A percentile compares a stretch with the other conserved stretches of the same genome.
Evolutionary conservation across 23 red algal genomes (phyloP).

Genomic region (Cyanidioschyzon merolae): DNA sequence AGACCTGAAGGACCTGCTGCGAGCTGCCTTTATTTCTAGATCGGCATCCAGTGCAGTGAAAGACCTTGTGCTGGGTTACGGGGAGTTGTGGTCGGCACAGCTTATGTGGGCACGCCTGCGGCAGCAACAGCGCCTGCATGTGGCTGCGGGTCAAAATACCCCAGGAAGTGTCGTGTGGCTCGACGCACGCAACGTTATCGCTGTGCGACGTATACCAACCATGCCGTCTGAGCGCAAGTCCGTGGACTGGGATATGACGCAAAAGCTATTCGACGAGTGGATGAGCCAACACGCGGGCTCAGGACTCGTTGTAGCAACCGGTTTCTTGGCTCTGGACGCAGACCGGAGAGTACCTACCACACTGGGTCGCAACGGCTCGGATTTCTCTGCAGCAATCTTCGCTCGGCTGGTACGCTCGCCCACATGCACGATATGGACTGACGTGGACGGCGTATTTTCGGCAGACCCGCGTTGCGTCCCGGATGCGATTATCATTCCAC

Average conservation of each 20-base stretch:
- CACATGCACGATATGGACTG: conserved; percentile 70
- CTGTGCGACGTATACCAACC: conserved; percentile 31
- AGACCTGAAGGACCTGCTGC: conserved; percentile 70
- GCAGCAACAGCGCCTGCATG: not conserved
- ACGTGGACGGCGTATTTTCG: conserved; percentile 94
- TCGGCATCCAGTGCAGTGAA: conserved; percentile 38
- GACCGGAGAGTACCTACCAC: conserved; percentile 61
- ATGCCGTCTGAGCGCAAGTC: conserved; percentile 31
- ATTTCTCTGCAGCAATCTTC: conserved; percentile 71
- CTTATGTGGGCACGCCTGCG: conserved; percentile 74
- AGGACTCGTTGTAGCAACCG: conserved; percentile 65
- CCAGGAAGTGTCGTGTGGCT: conserved; percentile 38
- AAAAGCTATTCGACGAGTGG: conserved; percentile 42
- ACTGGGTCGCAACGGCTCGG: conserved; percentile 73
- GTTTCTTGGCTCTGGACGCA: conserved; percentile 53
- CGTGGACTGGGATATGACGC: conserved; percentile 33
- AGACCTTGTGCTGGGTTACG: conserved; percentile 86
- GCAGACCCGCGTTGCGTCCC: conserved; percentile 80
- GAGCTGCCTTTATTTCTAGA: conserved; percentile 79
- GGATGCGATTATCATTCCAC: conserved; percentile 74
- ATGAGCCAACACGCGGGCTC: conserved; percentile 42
- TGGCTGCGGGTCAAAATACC: conserved; percentile 6
- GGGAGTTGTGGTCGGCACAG: conserved; percentile 85
- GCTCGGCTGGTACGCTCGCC: conserved; percentile 44
- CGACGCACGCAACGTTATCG: conserved; percentile 78